Conservation (phyloP, 495 filamentous ascomycete genomes). For the Oidiodendron maius region DNA sequence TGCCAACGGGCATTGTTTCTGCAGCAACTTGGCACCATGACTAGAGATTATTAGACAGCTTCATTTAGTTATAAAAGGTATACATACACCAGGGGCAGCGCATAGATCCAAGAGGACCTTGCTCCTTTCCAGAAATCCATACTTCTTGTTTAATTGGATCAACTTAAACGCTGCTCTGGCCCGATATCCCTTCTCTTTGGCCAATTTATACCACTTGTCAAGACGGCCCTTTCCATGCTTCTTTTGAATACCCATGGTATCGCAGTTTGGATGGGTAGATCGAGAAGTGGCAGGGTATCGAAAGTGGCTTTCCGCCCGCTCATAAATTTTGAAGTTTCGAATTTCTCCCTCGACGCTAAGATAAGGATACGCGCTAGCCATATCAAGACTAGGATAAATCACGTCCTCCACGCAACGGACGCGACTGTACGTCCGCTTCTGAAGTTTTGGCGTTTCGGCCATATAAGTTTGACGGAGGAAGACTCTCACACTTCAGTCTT, state of each 20-base stretch:
- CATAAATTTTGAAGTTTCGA: not conserved
- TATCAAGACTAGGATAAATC: not conserved
- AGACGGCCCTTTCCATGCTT: slow-evolving; percentile 99
- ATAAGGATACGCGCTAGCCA: not conserved
- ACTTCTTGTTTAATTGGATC: slow-evolving; percentile 98
- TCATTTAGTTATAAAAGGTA: not conserved
- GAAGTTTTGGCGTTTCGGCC: not conserved
- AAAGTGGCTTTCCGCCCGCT: not conserved
- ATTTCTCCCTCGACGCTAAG: not conserved
- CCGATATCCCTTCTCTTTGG: slow-evolving; percentile 97
- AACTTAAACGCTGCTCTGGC: slow-evolving; percentile 97
- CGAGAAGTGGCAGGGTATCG: too few relatives aligned
- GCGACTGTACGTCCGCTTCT: slow-evolving; percentile 2
- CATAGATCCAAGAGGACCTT: slow-evolving; percentile 96
- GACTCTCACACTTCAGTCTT: too few relatives aligned
- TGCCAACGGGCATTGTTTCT: slow-evolving; percentile 86
- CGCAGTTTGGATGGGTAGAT: slow-evolving; percentile 5
- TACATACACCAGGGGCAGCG: slow-evolving; percentile 80
- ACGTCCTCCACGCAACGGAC: not conserved
- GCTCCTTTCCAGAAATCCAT: slow-evolving; percentile 93
- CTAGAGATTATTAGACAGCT: slow-evolving; percentile 35
- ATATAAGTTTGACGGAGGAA: not conserved
- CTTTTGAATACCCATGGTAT: slow-evolving; percentile 90
- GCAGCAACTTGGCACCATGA: slow-evolving; percentile 99
- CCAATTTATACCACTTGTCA: slow-evolving; percentile 95